Conservation (phyloP, 305 asterid genomes). For the Solanum hybrid region DNA sequence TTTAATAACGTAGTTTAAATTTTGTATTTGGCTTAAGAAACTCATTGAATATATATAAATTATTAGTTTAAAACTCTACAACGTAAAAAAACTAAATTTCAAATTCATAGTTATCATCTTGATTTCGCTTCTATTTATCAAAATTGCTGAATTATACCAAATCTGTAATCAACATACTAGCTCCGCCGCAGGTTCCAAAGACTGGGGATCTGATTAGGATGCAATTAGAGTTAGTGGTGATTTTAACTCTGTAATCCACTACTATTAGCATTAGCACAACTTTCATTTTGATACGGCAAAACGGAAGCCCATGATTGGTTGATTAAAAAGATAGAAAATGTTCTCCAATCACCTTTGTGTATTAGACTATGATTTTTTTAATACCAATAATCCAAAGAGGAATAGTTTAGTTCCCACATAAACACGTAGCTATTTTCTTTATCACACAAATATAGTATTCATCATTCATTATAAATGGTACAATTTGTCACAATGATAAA, state of each 20-base stretch:
- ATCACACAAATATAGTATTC: neutral
- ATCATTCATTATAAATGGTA: neutral
- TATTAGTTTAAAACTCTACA: neutral
- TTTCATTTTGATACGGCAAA: neutral
- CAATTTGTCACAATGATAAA: neutral
- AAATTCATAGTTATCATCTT: neutral
- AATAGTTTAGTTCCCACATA: neutral
- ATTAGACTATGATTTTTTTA: neutral
- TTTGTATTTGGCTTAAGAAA: neutral
- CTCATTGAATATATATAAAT: neutral
- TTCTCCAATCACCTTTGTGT: neutral
- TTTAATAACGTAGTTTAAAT: neutral
- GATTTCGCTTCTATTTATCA: neutral
- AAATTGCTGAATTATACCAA: too few relatives aligned
- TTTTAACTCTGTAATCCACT: neutral
- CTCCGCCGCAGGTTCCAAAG: neutral
- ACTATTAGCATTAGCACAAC: neutral
- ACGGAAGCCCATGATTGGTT: neutral
- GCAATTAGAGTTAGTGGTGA: neutral
- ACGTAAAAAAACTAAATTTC: neutral
- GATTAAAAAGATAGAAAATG: neutral
- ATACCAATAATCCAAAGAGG: neutral
- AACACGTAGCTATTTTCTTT: constrained; percentile 4
- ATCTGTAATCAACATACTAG: neutral
- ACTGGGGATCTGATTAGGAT: neutral